Percentiles rank a stretch among this genome's conserved stretches.
phyloP scores from a whole-genome alignment of 495 filamentous ascomycete genomes.

The Tuber calosporum region DNA sequence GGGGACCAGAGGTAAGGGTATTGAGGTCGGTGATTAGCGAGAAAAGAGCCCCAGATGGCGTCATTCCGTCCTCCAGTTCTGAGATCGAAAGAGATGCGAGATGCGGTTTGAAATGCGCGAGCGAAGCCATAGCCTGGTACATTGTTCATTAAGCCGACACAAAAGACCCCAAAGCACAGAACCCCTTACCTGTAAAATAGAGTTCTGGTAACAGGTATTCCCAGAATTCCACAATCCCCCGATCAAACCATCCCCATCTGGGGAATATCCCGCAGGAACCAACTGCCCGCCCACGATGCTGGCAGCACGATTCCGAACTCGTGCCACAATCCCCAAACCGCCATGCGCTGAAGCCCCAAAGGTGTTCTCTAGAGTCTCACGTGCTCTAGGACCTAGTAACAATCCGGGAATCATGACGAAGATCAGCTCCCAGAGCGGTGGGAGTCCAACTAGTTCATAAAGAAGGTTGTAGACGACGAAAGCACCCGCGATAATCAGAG shows the following conservation, averaged over 20 bases:
- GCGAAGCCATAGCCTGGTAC: slow-evolving; percentile 54
- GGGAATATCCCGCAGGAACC: slow-evolving; percentile 7
- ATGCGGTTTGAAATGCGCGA: slow-evolving; percentile 45
- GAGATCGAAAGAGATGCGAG: slow-evolving; percentile 18
- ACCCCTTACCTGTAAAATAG: slow-evolving; percentile 62
- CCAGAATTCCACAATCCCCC: slow-evolving; percentile 78
- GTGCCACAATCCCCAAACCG: slow-evolving; percentile 18
- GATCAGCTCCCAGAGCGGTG: slow-evolving; percentile 24
- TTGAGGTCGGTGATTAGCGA: slow-evolving; percentile 25
- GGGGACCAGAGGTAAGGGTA: slow-evolving; percentile 18
- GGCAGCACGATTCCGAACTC: slow-evolving; percentile 29
- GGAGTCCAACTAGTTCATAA: slow-evolving; percentile 23
- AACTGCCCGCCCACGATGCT: slow-evolving; percentile 14
- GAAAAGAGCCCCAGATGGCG: slow-evolving; percentile 31
- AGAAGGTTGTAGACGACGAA: slow-evolving; percentile 32
- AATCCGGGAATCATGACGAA: slow-evolving; percentile 23
- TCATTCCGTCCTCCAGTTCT: slow-evolving; percentile 23
- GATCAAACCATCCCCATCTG: slow-evolving; percentile 17
- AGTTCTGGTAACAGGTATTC: slow-evolving; percentile 98
- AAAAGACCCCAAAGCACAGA: background rate
- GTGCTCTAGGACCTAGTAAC: slow-evolving; percentile 25
- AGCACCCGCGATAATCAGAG: slow-evolving; percentile 17
- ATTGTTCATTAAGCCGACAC: slow-evolving; percentile 6
- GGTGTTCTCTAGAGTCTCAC: slow-evolving; percentile 30
- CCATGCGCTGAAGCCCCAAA: slow-evolving; percentile 20